Evolutionary conservation across 1,284 basidiomycete species (phyloP).

Genomic region (Trichosporon faecale): DNA sequence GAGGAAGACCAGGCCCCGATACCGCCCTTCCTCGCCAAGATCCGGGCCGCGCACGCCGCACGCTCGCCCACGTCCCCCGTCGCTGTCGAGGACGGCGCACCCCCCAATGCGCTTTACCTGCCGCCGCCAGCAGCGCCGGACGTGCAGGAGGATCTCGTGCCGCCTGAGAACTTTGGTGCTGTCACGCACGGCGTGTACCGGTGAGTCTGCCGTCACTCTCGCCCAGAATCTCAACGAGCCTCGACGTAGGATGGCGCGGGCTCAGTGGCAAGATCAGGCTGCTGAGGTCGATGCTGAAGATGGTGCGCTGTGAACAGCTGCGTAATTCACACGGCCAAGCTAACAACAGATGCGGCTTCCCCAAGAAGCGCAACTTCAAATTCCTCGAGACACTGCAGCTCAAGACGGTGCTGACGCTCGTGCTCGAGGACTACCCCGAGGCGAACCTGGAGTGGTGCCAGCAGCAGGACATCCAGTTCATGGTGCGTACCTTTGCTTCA

Average conservation of each 20-base stretch:
- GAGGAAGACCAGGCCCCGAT: not conserved
- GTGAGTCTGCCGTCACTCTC: too few species aligned
- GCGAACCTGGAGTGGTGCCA: constrained; percentile 55
- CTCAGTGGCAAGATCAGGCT: too few species aligned
- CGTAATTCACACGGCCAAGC: not conserved
- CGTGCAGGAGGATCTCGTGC: constrained; percentile 46
- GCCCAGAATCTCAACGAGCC: too few species aligned
- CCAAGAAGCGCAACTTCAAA: constrained; percentile 57
- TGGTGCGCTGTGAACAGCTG: not conserved
- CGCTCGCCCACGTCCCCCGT: not conserved
- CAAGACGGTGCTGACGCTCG: constrained; percentile 58
- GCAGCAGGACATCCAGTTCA: constrained; percentile 48
- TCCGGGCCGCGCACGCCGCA: constrained; percentile 18
- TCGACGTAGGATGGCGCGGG: too few species aligned
- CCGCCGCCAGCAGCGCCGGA: constrained; percentile 45
- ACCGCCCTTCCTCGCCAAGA: constrained; percentile 34
- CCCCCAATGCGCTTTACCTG: constrained; percentile 44
- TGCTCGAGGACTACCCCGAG: constrained; percentile 58
- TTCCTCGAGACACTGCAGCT: constrained; percentile 57
- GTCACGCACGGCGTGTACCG: constrained; percentile 55
- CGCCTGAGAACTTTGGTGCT: constrained; percentile 50
- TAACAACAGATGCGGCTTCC: constrained; percentile 50
- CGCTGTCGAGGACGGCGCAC: not conserved
- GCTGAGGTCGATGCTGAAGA: not conserved
- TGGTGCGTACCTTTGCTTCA: constrained; percentile 32